Evolutionary conservation across 2,329 filamentous ascomycete species (phyloP), one percentile per base, ranked within the genome.

Genomic region (Pyrenophora seminiperda): DNA sequence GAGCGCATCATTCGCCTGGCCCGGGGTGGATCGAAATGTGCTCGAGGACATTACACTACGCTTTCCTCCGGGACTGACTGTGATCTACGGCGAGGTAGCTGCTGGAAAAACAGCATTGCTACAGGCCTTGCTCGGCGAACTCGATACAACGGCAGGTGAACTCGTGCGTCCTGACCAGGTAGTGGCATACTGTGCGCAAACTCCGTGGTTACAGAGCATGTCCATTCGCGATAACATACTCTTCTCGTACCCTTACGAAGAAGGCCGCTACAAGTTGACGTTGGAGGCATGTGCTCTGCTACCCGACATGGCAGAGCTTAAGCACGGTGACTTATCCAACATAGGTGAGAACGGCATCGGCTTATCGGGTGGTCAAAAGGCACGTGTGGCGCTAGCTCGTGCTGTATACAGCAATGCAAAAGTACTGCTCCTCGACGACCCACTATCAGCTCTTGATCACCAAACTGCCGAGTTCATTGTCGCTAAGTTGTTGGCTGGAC

Each of bases 1-100:
- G 2, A 74, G 83, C 20, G 89, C 89, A 4, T 86, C 85, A 0
- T 95, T 95, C 66, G 83, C 87, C 0, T 96, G 91, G 87, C 90
- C 91, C 0, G 89, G 89, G 0, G 82, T 82, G 0, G 68, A 78
- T 2, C 77, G 79, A 6, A 76, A 81, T 3, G 81, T 87, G 0
- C 75, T 88, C 0, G 71, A 73, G 15, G 70, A 84, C 39, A 70
- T 87, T 13, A 79, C 75, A 29, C 49, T 87, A 2, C 76, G 75
- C 0, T 84, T 87, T 22, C 76, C 81, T 0, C 62, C 64, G 13
- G 85, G 85, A 0, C 60, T 88, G 20, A 86, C 81, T 1, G 79
- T 87, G 9, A 73, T 88, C 2, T 81, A 77, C 56, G 85, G 85
- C n/a, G 82, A 85, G 58, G 84, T 87, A 1, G 85, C 81, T 2